Conservation (phyloP, 2,329 filamentous ascomycete genomes). For the Fusarium sp. region DNA sequence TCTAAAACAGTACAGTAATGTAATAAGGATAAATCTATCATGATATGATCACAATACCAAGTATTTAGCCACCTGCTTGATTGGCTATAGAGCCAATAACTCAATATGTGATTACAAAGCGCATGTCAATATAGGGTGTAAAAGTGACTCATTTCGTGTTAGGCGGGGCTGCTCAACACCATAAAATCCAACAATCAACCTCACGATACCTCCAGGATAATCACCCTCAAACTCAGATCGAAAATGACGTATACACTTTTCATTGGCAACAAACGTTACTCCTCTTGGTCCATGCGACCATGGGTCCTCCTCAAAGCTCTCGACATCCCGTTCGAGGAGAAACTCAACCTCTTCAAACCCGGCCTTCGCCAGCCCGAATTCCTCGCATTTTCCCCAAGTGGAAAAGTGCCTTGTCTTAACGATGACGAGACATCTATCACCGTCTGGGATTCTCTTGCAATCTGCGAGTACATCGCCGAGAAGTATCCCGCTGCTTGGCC, state of each 20-base stretch:
- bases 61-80: not conserved
- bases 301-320: constrained; percentile 62
- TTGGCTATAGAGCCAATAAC: not conserved
- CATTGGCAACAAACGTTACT: constrained; percentile 62
- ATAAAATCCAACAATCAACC: constrained; percentile 16
- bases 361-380: constrained; percentile 53
- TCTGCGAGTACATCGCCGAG: constrained; percentile 63
- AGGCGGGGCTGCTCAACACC: constrained; percentile 11
- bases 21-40: not conserved
- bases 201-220: not conserved
- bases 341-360: constrained; percentile 53
- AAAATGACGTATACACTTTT: constrained; percentile 57
- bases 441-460: constrained; percentile 63
- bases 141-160: constrained; percentile 18
- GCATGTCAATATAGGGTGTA: constrained; percentile 18
- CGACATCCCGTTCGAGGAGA: constrained; percentile 58
- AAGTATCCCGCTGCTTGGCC: constrained; percentile 60
- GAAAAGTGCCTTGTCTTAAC: constrained; percentile 59
- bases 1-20: not conserved
- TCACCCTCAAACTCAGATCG: not conserved
- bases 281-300: constrained; percentile 61
- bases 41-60: not conserved
- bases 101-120: constrained; percentile 25
- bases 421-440: constrained; percentile 49
- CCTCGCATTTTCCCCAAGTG: constrained; percentile 56